These are phyloP conservation scores for Cyanidiococcus yangmingshanensis DNA, from an alignment of 23 red algal species.

Conservation along the genomic window DNA sequence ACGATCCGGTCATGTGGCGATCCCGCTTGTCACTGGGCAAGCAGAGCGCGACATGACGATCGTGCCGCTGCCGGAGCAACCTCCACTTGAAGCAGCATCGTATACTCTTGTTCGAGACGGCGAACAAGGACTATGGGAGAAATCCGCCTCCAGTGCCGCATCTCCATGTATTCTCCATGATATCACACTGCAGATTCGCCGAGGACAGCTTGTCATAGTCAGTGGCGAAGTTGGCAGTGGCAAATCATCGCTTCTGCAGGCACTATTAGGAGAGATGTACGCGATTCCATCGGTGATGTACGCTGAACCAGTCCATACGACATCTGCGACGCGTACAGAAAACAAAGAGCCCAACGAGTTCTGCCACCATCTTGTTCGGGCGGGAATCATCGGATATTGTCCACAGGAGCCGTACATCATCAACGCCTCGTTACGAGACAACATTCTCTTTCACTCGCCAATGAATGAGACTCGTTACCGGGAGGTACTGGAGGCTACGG, in stretches of 20 bases:
- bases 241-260: conserved; percentile 66
- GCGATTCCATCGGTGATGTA: conserved; percentile 1
- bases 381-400: conserved; percentile 14
- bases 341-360: background rate
- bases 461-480: conserved; percentile 11
- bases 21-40: background rate
- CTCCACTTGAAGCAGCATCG: background rate
- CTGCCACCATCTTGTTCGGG: background rate
- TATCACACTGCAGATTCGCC: conserved; percentile 32
- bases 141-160: background rate
- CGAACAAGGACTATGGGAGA: background rate
- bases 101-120: background rate
- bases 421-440: conserved; percentile 25
- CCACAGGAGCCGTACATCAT: conserved; percentile 25
- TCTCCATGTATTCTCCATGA: conserved; percentile 27
- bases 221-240: conserved; percentile 58
- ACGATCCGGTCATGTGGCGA: background rate
- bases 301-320: background rate
- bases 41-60: background rate
- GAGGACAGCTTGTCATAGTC: conserved; percentile 44
- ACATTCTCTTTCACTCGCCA: conserved; percentile 13
- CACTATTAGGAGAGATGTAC: conserved; percentile 64
- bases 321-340: background rate
- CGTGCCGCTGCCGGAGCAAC: background rate
- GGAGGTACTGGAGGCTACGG: conserved; percentile 20